Percentiles rank a stretch among this genome's conserved stretches.
These are phyloP conservation scores for Aspergillus brunneoviolaceus DNA, from an alignment of 2,329 filamentous ascomycete species.

Conservation along the genomic window DNA sequence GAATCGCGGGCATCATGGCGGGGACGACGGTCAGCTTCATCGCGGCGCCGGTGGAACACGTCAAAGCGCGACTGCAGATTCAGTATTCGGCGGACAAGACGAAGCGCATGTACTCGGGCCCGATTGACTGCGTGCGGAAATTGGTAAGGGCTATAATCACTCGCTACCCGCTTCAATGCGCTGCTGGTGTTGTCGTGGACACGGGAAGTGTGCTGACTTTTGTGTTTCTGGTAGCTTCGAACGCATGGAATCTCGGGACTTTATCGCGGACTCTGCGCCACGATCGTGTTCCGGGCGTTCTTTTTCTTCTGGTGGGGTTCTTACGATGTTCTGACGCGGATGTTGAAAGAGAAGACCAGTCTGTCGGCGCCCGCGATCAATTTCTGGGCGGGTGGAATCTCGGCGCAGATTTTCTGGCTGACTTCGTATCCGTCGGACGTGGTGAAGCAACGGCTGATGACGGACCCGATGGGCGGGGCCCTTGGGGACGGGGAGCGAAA, in stretches of 20 bases:
- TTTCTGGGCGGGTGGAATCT: conserved; percentile 94
- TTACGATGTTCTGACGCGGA: conserved; percentile 78
- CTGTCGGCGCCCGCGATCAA: conserved; percentile 80
- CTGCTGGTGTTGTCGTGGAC: too few relatives aligned
- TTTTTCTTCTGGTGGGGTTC: conserved; percentile 99
- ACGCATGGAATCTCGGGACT: conserved; percentile 74
- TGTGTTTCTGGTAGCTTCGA: conserved; percentile 34
- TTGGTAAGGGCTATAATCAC: conserved; percentile 37
- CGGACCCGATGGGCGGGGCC: conserved; percentile 75
- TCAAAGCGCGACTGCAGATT: conserved; percentile 91
- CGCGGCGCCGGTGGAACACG: conserved; percentile 89
- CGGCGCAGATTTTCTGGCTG: conserved; percentile 92
- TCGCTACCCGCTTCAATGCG: too few relatives aligned
- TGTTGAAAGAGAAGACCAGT: conserved; percentile 64
- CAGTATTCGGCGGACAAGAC: conserved; percentile 83
- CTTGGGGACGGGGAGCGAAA: conserved; percentile 65
- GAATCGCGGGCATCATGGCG: conserved; percentile 80
- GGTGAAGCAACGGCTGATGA: conserved; percentile 97
- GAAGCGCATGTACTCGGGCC: conserved; percentile 78
- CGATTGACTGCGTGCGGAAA: conserved; percentile 77
- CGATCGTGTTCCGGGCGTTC: conserved; percentile 82
- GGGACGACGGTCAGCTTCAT: conserved; percentile 90
- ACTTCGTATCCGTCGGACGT: conserved; percentile 90
- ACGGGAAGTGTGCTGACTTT: background rate
- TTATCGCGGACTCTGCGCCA: conserved; percentile 82